Evolutionary conservation across 2,329 filamentous ascomycete species (phyloP).

Genomic region (Pyricularia grisea): DNA sequence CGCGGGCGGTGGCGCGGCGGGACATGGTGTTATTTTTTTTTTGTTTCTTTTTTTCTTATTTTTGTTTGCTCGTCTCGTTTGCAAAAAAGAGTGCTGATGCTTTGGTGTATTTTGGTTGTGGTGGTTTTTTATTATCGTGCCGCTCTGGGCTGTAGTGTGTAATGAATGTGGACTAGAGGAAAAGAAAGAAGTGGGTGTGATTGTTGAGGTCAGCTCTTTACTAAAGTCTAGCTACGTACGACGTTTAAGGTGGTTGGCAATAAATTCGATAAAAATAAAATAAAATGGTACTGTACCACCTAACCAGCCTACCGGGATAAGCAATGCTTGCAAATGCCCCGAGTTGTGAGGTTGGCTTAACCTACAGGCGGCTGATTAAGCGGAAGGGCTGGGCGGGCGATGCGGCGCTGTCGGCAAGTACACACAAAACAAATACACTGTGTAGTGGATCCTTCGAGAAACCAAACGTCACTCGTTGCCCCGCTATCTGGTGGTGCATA

Average conservation of each 20-base stretch:
- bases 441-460: conserved; percentile 1
- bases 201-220: neutral
- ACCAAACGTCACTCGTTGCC: neutral
- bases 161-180: neutral
- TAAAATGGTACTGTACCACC: neutral
- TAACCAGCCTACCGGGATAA: neutral
- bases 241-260: neutral
- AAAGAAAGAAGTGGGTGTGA: neutral
- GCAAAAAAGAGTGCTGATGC: neutral
- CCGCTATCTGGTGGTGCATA: neutral
- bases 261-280: too few species aligned
- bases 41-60: neutral
- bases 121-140: neutral
- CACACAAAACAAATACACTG: neutral
- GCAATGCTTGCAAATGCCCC: neutral
- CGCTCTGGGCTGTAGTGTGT: neutral
- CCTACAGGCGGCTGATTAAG: neutral
- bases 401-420: neutral
- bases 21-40: neutral
- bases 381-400: too few species aligned
- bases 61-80: neutral
- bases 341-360: neutral
- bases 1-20: neutral
- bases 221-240: neutral
- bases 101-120: neutral